Evolutionary conservation across 2,329 filamentous ascomycete genomes (phyloP).

Genomic region (Fusarium staphyleae): DNA sequence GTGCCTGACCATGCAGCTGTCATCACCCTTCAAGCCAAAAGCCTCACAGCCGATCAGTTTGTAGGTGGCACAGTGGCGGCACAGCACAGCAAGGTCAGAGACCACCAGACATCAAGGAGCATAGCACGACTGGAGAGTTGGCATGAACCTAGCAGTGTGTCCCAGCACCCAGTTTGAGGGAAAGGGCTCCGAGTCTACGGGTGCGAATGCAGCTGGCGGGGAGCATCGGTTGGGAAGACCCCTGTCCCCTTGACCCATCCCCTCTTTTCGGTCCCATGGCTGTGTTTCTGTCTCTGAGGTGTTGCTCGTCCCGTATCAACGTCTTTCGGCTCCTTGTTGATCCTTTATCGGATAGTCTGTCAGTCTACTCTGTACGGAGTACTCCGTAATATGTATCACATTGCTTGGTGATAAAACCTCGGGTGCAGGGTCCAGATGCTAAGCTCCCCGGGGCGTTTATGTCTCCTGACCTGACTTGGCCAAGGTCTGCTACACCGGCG

Average conservation of each 20-base stretch:
- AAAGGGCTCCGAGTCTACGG: slow-evolving; percentile 31
- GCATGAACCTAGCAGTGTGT: slow-evolving; percentile 11
- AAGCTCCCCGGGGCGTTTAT: slow-evolving; percentile 11
- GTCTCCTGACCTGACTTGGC: slow-evolving; percentile 11
- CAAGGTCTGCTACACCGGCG: background rate
- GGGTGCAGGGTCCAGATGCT: slow-evolving; percentile 11
- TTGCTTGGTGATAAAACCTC: background rate
- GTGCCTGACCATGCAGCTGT: slow-evolving; percentile 6
- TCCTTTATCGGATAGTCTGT: background rate
- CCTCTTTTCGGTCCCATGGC: slow-evolving; percentile 26
- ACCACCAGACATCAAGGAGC: slow-evolving; percentile 1
- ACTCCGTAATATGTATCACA: background rate
- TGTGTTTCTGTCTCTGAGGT: slow-evolving; percentile 14
- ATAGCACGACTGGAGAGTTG: slow-evolving; percentile 18
- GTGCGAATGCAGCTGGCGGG: slow-evolving; percentile 29
- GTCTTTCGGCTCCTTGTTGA: slow-evolving; percentile 11
- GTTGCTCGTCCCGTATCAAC: slow-evolving; percentile 18
- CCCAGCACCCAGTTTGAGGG: slow-evolving; percentile 9
- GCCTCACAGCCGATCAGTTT: background rate
- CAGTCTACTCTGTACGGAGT: too few relatives aligned
- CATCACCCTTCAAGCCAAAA: slow-evolving; percentile 1
- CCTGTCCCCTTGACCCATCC: slow-evolving; percentile 32
- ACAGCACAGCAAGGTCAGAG: slow-evolving; percentile 10
- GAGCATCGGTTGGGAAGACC: slow-evolving; percentile 30
- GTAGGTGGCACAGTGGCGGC: slow-evolving; percentile 11